phyloP scores from a whole-genome alignment of 352 stramenopile genomes.

The Pythium apleroticum region DNA sequence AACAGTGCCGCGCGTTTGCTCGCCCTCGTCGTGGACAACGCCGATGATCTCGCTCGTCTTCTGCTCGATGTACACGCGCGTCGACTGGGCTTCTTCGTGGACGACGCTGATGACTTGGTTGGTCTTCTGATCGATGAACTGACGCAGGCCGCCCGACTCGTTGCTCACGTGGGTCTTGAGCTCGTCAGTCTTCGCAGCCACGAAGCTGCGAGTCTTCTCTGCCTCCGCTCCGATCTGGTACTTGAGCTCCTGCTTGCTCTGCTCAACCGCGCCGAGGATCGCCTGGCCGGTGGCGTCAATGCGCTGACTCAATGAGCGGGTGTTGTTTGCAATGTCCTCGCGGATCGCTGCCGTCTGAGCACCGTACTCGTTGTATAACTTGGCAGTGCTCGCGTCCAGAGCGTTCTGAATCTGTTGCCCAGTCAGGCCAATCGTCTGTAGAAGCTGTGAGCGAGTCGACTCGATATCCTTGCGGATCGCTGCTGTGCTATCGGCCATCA shows the following conservation, averaged over 20 bases:
- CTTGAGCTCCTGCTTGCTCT: constrained; percentile 17
- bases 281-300: background rate
- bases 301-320: background rate
- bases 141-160: background rate
- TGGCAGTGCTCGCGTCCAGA: constrained; percentile 6
- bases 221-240: constrained; percentile 19
- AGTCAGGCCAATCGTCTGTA: background rate
- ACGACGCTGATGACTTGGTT: constrained; percentile 12
- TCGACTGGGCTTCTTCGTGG: constrained; percentile 1
- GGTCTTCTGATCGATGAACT: constrained; percentile 9
- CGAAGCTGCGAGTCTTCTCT: constrained; percentile 1
- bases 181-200: constrained; percentile 3
- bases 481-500: constrained; percentile 5
- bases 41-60: constrained; percentile 5
- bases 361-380: constrained; percentile 2
- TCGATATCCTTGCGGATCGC: constrained; percentile 8
- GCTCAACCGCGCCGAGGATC: constrained; percentile 5
- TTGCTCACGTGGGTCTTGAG: constrained; percentile 11
- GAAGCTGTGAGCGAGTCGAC: background rate
- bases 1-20: background rate
- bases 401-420: background rate
- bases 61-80: constrained; percentile 1
- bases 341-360: background rate
- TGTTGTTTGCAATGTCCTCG: constrained; percentile 6
- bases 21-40: constrained; percentile 1